These are phyloP conservation scores for Exsudoporus frostii DNA, from an alignment of 768 basidiomycete species.

Conservation along the genomic window DNA sequence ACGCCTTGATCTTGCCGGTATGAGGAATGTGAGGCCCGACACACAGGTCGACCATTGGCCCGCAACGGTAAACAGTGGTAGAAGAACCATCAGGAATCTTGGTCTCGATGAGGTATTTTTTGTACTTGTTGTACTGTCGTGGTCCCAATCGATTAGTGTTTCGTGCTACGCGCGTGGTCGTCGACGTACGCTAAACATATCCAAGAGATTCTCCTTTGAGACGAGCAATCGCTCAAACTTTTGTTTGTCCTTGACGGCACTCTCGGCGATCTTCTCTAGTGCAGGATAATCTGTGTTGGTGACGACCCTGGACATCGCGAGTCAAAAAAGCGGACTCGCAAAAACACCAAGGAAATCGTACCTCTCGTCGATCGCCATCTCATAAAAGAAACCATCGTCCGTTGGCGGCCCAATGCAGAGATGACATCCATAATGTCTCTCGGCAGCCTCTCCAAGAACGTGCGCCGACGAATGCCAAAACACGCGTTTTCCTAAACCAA, in stretches of 20 bases:
- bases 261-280: constrained; percentile 85
- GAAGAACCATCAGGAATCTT: constrained; percentile 96
- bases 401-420: constrained; percentile 96
- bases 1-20: constrained; percentile 95
- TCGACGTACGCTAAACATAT: constrained; percentile 89
- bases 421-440: constrained; percentile 95
- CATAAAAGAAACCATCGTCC: constrained; percentile 99
- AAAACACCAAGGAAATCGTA: constrained; percentile 23
- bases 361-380: constrained; percentile 90
- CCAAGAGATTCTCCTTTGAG: constrained; percentile 89
- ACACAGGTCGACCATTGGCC: constrained; percentile 97
- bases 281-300: constrained; percentile 79
- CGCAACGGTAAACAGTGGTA: constrained; percentile 97
- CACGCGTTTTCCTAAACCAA: constrained; percentile 75
- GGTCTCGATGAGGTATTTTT: constrained; percentile 89
- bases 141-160: background rate
- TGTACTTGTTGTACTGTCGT: constrained; percentile 97
- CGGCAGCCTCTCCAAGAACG: constrained; percentile 94
- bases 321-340: background rate
- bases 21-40: constrained; percentile 97
- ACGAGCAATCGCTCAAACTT: constrained; percentile 93
- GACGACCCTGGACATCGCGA: constrained; percentile 53
- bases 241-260: constrained; percentile 93
- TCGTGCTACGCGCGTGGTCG: background rate
- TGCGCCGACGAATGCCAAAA: constrained; percentile 99